Evolutionary conservation across 768 basidiomycete species (phyloP).

Genomic region (Chalciporus piperatus): DNA sequence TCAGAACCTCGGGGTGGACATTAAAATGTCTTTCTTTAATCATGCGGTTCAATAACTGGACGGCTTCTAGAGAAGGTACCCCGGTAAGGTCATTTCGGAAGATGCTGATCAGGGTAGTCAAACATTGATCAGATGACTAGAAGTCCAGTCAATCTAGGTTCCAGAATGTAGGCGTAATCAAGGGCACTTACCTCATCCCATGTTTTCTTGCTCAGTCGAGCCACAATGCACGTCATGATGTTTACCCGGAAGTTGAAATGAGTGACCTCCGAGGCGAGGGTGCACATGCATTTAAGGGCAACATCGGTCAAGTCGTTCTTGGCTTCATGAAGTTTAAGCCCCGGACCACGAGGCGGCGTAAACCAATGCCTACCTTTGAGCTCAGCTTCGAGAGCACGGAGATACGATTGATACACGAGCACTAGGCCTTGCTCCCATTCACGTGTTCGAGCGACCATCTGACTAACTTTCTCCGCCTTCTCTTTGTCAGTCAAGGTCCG

Average conservation of each 20-base stretch:
- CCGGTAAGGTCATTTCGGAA: slow-evolving; percentile 84
- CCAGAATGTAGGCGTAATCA: slow-evolving; percentile 3
- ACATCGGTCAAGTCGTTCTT: slow-evolving; percentile 64
- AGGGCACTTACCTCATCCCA: slow-evolving; percentile 77
- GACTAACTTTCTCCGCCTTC: slow-evolving; percentile 89
- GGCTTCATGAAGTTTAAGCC: slow-evolving; percentile 39
- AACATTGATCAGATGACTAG: slow-evolving; percentile 84
- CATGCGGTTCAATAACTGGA: slow-evolving; percentile 92
- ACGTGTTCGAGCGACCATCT: slow-evolving; percentile 83
- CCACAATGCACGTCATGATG: slow-evolving; percentile 84
- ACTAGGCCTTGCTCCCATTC: slow-evolving; percentile 97
- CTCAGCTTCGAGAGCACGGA: slow-evolving; percentile 81
- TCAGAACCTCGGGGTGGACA: slow-evolving; percentile 85
- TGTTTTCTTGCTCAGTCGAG: slow-evolving; percentile 75
- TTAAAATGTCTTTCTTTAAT: slow-evolving; percentile 90
- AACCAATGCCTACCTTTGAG: slow-evolving; percentile 57
- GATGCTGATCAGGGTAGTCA: slow-evolving; percentile 75
- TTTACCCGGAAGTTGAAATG: slow-evolving; percentile 98
- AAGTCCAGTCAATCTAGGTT: slow-evolving; percentile 9
- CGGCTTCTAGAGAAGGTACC: slow-evolving; percentile 77
- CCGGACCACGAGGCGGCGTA: slow-evolving; percentile 16
- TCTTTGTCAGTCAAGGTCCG: slow-evolving; percentile 88
- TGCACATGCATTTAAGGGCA: slow-evolving; percentile 84
- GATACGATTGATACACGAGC: slow-evolving; percentile 81
- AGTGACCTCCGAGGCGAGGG: slow-evolving; percentile 73